Percentiles rank a stretch among this genome's conserved stretches.
phyloP scores from a whole-genome alignment of 1,139 yeast genomes.

The Candida frijolesensis region DNA sequence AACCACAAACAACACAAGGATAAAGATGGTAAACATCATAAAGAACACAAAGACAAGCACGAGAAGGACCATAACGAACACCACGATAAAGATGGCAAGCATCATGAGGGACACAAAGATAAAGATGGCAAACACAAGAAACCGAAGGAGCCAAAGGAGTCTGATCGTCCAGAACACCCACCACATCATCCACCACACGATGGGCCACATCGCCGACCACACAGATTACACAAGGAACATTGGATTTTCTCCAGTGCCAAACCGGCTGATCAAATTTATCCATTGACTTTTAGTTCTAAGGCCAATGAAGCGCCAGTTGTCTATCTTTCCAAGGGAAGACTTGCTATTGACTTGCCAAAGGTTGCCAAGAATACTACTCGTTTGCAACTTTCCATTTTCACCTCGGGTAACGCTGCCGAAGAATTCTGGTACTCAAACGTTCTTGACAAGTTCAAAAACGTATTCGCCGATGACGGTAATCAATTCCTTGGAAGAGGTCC shows the following conservation, averaged over 20 bases:
- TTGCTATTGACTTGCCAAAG: constrained; percentile 41
- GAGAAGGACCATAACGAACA: background rate
- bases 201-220: constrained; percentile 7
- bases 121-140: constrained; percentile 6
- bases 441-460: constrained; percentile 46
- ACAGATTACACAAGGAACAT: constrained; percentile 7
- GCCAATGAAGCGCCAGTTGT: constrained; percentile 33
- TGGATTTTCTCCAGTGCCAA: constrained; percentile 24
- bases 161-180: constrained; percentile 5
- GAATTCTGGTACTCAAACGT: constrained; percentile 85
- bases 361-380: constrained; percentile 55
- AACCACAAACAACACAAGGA: constrained; percentile 2
- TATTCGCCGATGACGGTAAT: constrained; percentile 36
- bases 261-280: constrained; percentile 35
- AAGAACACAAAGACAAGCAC: background rate
- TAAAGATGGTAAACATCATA: constrained; percentile 4
- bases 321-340: constrained; percentile 43
- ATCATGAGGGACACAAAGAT: background rate
- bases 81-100: constrained; percentile 4
- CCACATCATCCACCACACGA: constrained; percentile 1
- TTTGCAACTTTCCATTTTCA: constrained; percentile 58
- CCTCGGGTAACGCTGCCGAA: constrained; percentile 77
- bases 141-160: constrained; percentile 1
- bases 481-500: constrained; percentile 66
- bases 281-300: constrained; percentile 28